Conservation (phyloP, 768 basidiomycete species). For the Pseudohyphozyma bogoriensis region DNA sequence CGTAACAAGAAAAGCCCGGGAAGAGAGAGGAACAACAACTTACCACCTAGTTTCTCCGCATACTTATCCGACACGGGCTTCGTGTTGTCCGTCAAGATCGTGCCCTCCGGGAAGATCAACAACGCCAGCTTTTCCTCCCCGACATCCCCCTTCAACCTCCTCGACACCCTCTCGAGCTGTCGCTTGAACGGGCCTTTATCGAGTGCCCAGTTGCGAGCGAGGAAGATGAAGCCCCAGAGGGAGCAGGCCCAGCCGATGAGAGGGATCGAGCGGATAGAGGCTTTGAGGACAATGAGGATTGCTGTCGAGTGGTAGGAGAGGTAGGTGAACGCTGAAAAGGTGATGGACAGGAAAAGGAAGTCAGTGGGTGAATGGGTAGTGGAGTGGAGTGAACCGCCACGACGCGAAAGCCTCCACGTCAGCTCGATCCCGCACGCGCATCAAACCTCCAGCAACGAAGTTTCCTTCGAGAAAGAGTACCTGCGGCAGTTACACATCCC, state of each 20-base stretch:
- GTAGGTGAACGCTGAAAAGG: constrained; percentile 47
- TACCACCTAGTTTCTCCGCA: constrained; percentile 75
- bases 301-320: constrained; percentile 58
- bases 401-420: too few species aligned
- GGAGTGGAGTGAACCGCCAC: too few species aligned
- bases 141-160: constrained; percentile 34
- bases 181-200: constrained; percentile 59
- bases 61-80: constrained; percentile 72
- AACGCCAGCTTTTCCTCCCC: constrained; percentile 54
- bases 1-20: too few species aligned
- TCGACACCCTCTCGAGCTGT: constrained; percentile 47
- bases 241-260: constrained; percentile 85
- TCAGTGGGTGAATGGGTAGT: not conserved
- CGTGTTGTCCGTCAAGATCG: constrained; percentile 78
- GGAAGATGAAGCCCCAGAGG: constrained; percentile 86
- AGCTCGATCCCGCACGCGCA: too few species aligned
- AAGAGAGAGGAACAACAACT: constrained; percentile 40
- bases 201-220: constrained; percentile 84
- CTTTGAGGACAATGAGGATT: constrained; percentile 83
- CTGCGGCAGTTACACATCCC: too few species aligned
- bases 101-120: constrained; percentile 90
- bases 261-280: constrained; percentile 72
- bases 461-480: too few species aligned
- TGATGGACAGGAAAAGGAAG: not conserved
- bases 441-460: too few species aligned